Evolutionary conservation across 106 monocot species (phyloP).

Genomic region (Cymbidium sinense): DNA sequence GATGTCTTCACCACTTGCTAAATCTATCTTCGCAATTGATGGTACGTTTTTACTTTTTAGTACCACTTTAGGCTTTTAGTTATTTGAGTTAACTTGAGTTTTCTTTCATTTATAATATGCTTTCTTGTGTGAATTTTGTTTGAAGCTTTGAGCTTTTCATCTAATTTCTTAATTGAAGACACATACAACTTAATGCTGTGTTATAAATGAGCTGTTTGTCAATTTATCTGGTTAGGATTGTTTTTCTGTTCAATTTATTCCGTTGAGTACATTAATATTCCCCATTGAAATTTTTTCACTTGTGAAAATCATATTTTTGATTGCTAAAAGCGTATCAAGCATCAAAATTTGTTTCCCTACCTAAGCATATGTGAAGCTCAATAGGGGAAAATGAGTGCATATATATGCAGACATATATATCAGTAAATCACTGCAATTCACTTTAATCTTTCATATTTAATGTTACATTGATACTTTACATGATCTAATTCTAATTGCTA

Average conservation of each 20-base stretch:
- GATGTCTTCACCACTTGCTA: conserved; percentile 84
- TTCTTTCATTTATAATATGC: not conserved
- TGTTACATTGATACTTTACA: not conserved
- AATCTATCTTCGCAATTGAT: conserved; percentile 76
- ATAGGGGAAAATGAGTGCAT: too few relatives aligned
- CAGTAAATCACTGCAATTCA: too few relatives aligned
- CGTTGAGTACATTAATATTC: not conserved
- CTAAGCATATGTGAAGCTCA: too few relatives aligned
- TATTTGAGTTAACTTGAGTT: not conserved
- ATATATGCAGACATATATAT: too few relatives aligned
- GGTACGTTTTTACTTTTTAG: conserved; percentile 45
- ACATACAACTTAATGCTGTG: too few relatives aligned
- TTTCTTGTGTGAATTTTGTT: not conserved
- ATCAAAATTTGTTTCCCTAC: too few relatives aligned
- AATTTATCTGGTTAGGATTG: not conserved
- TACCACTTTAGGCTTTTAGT: not conserved
- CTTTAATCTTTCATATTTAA: not conserved
- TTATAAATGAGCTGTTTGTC: not conserved
- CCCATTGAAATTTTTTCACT: too few relatives aligned
- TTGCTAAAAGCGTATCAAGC: too few relatives aligned
- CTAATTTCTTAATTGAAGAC: too few relatives aligned
- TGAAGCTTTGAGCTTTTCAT: too few relatives aligned
- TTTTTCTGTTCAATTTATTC: not conserved
- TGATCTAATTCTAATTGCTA: not conserved
- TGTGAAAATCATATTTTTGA: too few relatives aligned